Base-by-base conservation (phyloP, 208 protist genomes). In the Porcisia deanei region DNA sequence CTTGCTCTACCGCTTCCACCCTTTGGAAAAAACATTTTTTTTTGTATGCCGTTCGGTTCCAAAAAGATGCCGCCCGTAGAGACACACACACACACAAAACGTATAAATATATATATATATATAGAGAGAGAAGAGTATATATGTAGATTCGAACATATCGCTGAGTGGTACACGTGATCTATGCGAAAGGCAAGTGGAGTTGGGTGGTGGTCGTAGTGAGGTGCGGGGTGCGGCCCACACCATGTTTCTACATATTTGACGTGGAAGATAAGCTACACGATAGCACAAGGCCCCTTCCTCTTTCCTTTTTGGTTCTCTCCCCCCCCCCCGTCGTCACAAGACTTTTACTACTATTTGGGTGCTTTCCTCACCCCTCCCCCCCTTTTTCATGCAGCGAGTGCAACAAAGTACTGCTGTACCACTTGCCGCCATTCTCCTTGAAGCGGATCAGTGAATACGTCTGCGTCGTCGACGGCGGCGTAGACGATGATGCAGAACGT, bases 401-500 rank as follows among this genome's bases (percentile, higher is more conserved):
- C 73, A 22, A 83, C 45, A 84, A 94, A 94, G 71, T 88, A 90
- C 18, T 86, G 79, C 39, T 75, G 53, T 30, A 90, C 85, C 47
- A 90, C 75, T 22, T 81, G 54, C 10, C 79, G 78, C 89, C 89
- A 94, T 72, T 82, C 81, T 61, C 76, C 41, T 6, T 85, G 58
- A 30, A 61, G 67, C 39, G 76, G 57, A 61, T 59, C 71, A 73
- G 65, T 37, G 59, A 58, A 34, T 39, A 71, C 34, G 16, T 64
- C 67, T 45, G 41, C 59, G 52, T 66, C 59, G 67, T 85, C 78
- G 45, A 93, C 65, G 3, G 88, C 81, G 14, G 76, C 79, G 78
- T 91, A 91, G 22, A 94, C 71, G 9, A 94, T 43, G 75, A 94
- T 77, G 18, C 81, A 87, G 37, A 93, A 25, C 0, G 88, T 85